Percentiles rank a stretch among this genome's conserved stretches.
phyloP scores from a whole-genome alignment of 2,329 filamentous ascomycete genomes.

The Pseudogymnoascus sp. region DNA sequence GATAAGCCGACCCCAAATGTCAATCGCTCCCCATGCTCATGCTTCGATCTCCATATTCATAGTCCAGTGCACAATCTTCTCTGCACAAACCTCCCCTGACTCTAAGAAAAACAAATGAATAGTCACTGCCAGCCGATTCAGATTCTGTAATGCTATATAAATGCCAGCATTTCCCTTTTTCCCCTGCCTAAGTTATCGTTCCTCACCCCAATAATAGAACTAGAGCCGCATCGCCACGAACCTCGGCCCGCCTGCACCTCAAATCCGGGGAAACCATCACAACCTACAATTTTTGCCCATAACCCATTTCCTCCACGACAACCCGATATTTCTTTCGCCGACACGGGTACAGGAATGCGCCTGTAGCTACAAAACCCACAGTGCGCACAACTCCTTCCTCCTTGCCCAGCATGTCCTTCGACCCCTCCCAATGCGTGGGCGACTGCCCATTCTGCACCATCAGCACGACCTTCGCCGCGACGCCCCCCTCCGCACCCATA shows the following conservation, averaged over 20 bases:
- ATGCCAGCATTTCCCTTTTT: not conserved
- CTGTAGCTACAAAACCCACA: not conserved
- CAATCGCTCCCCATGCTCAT: not conserved
- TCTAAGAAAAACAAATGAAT: not conserved
- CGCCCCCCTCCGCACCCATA: constrained; percentile 29
- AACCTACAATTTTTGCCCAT: not conserved
- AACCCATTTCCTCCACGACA: not conserved
- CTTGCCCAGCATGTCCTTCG: not conserved
- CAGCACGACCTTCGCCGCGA: constrained; percentile 37
- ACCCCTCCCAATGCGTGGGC: not conserved
- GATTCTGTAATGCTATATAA: not conserved
- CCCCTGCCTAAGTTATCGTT: not conserved
- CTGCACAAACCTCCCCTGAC: not conserved
- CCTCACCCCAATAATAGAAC: not conserved
- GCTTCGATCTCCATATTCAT: not conserved
- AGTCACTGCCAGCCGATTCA: not conserved
- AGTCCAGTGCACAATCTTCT: not conserved
- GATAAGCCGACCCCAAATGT: not conserved
- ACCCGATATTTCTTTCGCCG: not conserved
- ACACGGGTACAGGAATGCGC: not conserved
- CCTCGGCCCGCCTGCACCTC: not conserved
- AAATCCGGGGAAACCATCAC: not conserved
- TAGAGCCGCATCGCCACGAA: not conserved
- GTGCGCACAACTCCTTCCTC: not conserved
- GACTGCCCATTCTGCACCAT: constrained; percentile 59